These are phyloP conservation scores for Bertia moriformis DNA, from an alignment of 2,329 filamentous ascomycete genomes.

Conservation along the genomic window DNA sequence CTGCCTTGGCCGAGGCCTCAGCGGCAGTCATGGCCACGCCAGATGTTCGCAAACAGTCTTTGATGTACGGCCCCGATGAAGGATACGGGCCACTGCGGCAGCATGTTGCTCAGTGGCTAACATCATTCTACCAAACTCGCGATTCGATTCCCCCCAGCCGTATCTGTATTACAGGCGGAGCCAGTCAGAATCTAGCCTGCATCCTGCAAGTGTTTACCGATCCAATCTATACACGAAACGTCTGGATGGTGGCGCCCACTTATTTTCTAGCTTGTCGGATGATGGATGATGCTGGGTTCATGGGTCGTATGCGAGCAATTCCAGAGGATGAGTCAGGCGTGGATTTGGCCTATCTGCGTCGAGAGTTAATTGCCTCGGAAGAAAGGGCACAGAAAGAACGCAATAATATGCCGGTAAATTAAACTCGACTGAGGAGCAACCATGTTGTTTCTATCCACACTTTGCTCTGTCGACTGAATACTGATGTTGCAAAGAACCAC, in stretches of 20 bases:
- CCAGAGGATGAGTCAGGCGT: constrained; percentile 45
- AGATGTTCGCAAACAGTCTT: constrained; percentile 25
- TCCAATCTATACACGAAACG: constrained; percentile 39
- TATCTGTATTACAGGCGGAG: constrained; percentile 45
- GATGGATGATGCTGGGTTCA: constrained; percentile 46
- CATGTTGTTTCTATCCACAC: background rate
- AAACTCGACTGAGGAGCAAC: background rate
- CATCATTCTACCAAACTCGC: constrained; percentile 28
- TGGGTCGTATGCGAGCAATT: constrained; percentile 34
- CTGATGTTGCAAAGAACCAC: constrained; percentile 16
- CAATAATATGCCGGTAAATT: constrained; percentile 4
- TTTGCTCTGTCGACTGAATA: background rate
- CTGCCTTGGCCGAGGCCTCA: constrained; percentile 17
- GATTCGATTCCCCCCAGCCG: constrained; percentile 26
- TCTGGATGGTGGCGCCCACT: constrained; percentile 48
- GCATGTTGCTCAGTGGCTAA: constrained; percentile 40
- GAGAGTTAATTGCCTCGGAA: constrained; percentile 18
- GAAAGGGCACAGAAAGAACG: background rate
- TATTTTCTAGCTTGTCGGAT: constrained; percentile 49
- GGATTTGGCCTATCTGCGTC: constrained; percentile 32
- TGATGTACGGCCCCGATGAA: constrained; percentile 44
- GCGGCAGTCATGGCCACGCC: constrained; percentile 29
- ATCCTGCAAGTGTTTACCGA: constrained; percentile 47
- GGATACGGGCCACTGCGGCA: constrained; percentile 34
- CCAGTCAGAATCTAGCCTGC: constrained; percentile 44